phyloP scores from a whole-genome alignment of 31 red algal species.

The Endocladia muricata region DNA sequence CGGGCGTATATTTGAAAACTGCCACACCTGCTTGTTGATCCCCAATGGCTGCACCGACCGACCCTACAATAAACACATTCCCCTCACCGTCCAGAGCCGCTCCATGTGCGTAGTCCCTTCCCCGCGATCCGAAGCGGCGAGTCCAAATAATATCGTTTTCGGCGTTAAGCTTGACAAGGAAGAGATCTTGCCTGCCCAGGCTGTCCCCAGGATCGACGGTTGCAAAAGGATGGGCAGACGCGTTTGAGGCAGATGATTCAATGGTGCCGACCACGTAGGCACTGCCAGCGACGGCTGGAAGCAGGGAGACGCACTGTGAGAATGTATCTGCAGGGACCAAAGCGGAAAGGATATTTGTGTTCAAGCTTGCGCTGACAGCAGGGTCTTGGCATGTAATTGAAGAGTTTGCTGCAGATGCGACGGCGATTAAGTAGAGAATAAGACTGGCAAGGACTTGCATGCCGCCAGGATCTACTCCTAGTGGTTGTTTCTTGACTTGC shows the following conservation, averaged over 20 bases:
- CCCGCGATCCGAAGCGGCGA: constrained; percentile 11
- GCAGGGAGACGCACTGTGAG: too few relatives aligned
- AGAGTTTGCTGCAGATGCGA: too few relatives aligned
- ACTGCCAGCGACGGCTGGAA: too few relatives aligned
- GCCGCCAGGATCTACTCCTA: too few relatives aligned
- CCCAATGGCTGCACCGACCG: neutral
- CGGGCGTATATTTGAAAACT: constrained; percentile 3
- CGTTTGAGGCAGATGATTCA: neutral
- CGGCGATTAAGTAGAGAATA: too few relatives aligned
- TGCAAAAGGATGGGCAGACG: constrained; percentile 10
- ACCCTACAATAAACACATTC: constrained; percentile 1
- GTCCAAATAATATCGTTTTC: neutral
- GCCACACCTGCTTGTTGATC: neutral
- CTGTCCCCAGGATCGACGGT: neutral
- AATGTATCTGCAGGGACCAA: too few relatives aligned
- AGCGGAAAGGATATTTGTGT: too few relatives aligned
- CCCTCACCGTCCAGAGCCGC: neutral
- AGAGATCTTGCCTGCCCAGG: constrained; percentile 13
- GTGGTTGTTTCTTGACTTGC: too few relatives aligned
- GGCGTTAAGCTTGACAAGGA: neutral
- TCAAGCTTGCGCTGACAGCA: too few relatives aligned
- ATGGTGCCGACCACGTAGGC: constrained; percentile 11
- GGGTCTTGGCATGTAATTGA: too few relatives aligned
- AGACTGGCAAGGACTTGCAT: too few relatives aligned
- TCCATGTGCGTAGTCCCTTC: neutral